Evolutionary conservation across 805 yeast species (phyloP).

Genomic region (Cephaloascus fragrans): DNA sequence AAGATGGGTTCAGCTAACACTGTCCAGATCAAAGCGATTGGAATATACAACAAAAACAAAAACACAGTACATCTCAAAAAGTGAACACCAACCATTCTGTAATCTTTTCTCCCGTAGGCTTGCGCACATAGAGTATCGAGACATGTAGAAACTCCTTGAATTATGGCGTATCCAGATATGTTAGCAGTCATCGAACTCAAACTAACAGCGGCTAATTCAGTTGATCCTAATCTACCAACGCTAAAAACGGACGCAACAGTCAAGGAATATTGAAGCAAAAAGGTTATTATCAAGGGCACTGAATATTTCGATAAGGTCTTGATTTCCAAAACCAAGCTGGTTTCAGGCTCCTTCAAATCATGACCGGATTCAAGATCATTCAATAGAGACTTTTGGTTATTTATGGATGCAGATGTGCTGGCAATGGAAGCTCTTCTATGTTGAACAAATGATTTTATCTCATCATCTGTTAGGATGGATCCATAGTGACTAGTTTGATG

Average conservation of each 20-base stretch:
- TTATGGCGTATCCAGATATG: constrained; percentile 63
- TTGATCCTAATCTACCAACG: constrained; percentile 64
- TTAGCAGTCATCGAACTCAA: constrained; percentile 72
- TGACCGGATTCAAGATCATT: constrained; percentile 5
- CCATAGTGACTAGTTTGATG: constrained; percentile 2
- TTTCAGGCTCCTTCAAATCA: constrained; percentile 29
- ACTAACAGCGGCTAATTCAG: constrained; percentile 68
- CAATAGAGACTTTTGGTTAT: background rate
- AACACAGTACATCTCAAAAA: constrained; percentile 59
- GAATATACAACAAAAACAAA: constrained; percentile 36
- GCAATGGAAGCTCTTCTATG: constrained; percentile 26
- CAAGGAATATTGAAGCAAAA: constrained; percentile 59
- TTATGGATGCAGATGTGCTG: constrained; percentile 9
- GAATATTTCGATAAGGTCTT: constrained; percentile 30
- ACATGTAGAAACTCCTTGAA: constrained; percentile 73
- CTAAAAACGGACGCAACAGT: constrained; percentile 72
- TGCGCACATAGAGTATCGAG: constrained; percentile 74
- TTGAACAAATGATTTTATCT: constrained; percentile 26
- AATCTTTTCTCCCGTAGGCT: constrained; percentile 63
- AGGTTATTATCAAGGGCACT: constrained; percentile 55
- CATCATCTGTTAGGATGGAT: constrained; percentile 18
- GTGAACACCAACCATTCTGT: constrained; percentile 56
- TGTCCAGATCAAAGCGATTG: constrained; percentile 56
- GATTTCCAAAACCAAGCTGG: constrained; percentile 27
- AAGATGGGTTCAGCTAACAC: constrained; percentile 43